Conservation (phyloP, 805 yeast genomes). For the Hanseniaspora hatyaiensis region DNA sequence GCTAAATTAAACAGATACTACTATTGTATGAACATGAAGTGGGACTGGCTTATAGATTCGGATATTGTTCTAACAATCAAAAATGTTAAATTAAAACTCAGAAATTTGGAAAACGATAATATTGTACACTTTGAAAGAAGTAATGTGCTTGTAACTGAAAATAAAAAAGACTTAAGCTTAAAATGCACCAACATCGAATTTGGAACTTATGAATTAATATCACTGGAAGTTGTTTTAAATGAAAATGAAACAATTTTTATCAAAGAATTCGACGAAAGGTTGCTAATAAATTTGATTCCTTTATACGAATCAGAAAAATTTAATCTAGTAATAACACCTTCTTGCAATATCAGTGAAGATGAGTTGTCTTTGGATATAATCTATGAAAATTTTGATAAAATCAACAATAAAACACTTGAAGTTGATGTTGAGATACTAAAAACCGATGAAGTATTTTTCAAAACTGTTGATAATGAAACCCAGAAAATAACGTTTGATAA, state of each 20-base stretch:
- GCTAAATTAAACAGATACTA: background rate
- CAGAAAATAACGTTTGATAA: slow-evolving; percentile 19
- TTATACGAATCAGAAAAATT: slow-evolving; percentile 21
- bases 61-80: slow-evolving; percentile 17
- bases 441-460: background rate
- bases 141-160: slow-evolving; percentile 8
- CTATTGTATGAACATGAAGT: background rate
- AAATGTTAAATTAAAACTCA: slow-evolving; percentile 20
- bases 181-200: slow-evolving; percentile 21
- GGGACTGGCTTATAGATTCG: slow-evolving; percentile 14
- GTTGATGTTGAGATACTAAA: background rate
- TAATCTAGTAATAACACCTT: slow-evolving; percentile 16
- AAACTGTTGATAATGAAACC: background rate
- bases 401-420: slow-evolving; percentile 15
- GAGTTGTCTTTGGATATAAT: background rate
- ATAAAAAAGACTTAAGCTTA: slow-evolving; percentile 16
- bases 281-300: slow-evolving; percentile 18
- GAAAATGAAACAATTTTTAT: slow-evolving; percentile 22
- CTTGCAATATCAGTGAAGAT: background rate
- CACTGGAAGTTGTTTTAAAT: slow-evolving; percentile 23
- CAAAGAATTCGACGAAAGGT: slow-evolving; percentile 20
- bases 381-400: background rate
- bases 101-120: slow-evolving; percentile 19
- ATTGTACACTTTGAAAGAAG: slow-evolving; percentile 17
- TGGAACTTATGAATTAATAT: slow-evolving; percentile 22